Evolutionary conservation across 352 stramenopile species (phyloP), one percentile per base, ranked within the genome.

Genomic region (Phytophthora europaea): DNA sequence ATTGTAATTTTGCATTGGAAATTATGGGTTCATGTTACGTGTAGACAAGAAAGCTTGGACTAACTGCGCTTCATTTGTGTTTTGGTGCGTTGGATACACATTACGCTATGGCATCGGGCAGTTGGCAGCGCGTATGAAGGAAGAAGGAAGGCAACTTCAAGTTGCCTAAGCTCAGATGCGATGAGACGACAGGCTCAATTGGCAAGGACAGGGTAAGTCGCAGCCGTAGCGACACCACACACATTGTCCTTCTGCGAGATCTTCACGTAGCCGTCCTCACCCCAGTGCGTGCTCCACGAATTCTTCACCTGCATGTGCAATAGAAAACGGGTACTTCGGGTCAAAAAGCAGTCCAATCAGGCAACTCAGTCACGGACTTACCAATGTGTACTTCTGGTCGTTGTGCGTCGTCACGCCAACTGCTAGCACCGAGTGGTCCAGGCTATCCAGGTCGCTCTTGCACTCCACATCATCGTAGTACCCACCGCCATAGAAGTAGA

Each of bases 211-310:
- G 91, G 90, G 69, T 97, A 98, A 13, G 83, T 95, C 0, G 93
- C 88, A 18, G 86, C 80, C 0, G 90, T 99, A 50, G 97, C 89
- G 51, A 99, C 96, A 20, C 98, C 97, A 73, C 98, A 99, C 6
- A 98, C 91, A 64, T 99, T 99, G 64, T 97, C 76, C 64, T 97
- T 95, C 72, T 97, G 92, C 38, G 88, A 82, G 68, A 98, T 97
- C 75, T 95, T 96, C 34, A 98, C 75, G 83, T 98, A 98, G 36
- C 94, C 94, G 43, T 97, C 79, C 61, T 99, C 96, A 47, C 96
- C 96, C 96, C 96, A 99, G 65, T 95, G 86, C 38, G 85, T 96
- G 73, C 90, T 97, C 96, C 96, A 99, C 65, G 90, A 98, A 76
- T 99, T 99, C 81, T 98, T 98, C 56, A 98, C 54, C 76, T 82